These are phyloP conservation scores for Sporothrix protearum DNA, from an alignment of 2,329 filamentous ascomycete species.

Conservation along the genomic window DNA sequence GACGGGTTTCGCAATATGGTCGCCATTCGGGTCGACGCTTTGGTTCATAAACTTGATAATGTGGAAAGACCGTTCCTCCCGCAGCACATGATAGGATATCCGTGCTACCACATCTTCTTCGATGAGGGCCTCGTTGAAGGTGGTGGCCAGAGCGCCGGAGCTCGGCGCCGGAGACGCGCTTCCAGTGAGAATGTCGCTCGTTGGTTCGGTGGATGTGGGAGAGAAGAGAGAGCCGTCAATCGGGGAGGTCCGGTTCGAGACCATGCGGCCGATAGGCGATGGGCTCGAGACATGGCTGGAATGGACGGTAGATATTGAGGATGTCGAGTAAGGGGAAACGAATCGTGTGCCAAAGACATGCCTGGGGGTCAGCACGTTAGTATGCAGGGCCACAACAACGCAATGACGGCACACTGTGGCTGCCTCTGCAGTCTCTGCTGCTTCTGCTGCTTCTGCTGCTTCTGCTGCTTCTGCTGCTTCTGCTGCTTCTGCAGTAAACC, in stretches of 20 bases:
- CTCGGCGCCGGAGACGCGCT: conserved; percentile 36
- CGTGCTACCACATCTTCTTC: conserved; percentile 73
- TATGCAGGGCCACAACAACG: background rate
- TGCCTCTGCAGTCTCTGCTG: background rate
- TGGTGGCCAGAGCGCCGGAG: conserved; percentile 34
- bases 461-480: background rate
- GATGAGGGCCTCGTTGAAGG: conserved; percentile 49
- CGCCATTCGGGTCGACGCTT: conserved; percentile 66
- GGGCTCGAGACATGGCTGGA: conserved; percentile 44
- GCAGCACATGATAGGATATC: conserved; percentile 74
- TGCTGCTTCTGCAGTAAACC: conserved; percentile 24
- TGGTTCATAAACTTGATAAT: conserved; percentile 70
- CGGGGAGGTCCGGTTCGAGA: conserved; percentile 44
- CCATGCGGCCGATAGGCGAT: conserved; percentile 42
- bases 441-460: background rate
- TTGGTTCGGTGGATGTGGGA: conserved; percentile 39
- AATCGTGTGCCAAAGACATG: conserved; percentile 64
- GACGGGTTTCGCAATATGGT: conserved; percentile 75
- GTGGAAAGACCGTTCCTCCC: conserved; percentile 84
- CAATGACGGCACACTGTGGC: background rate
- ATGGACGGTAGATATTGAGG: conserved; percentile 33
- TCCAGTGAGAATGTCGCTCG: conserved; percentile 38
- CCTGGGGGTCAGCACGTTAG: conserved; percentile 39
- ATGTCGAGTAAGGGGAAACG: conserved; percentile 49
- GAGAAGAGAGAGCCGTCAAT: conserved; percentile 38